Conservation (phyloP, 2,329 filamentous ascomycete species). For the Capronia coronata region DNA sequence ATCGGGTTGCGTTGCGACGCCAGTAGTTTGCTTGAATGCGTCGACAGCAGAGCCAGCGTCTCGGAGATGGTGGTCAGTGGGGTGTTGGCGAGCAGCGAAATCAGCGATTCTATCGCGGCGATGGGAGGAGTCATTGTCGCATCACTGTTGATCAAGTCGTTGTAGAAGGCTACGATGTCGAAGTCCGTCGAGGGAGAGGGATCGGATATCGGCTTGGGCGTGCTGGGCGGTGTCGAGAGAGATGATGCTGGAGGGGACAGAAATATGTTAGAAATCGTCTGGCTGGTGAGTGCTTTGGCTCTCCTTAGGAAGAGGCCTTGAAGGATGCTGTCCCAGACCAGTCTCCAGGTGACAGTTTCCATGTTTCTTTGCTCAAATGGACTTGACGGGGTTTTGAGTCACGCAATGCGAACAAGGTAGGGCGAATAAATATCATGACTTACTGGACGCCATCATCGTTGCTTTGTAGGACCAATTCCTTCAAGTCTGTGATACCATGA, state of each 20-base stretch:
- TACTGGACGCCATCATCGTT: constrained; percentile 7
- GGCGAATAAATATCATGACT: constrained; percentile 3
- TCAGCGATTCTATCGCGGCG: constrained; percentile 85
- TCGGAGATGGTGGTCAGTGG: constrained; percentile 85
- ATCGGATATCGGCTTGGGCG: constrained; percentile 11
- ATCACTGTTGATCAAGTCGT: constrained; percentile 59
- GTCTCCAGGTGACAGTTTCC: background rate
- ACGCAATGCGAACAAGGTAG: background rate
- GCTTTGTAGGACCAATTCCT: no score
- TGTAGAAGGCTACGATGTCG: constrained; percentile 60
- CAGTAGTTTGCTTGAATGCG: constrained; percentile 71
- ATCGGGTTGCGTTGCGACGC: constrained; percentile 77
- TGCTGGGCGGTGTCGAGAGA: constrained; percentile 10
- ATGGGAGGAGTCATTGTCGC: constrained; percentile 90
- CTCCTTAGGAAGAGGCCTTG: background rate
- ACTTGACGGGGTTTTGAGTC: constrained; percentile 5
- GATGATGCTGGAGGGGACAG: constrained; percentile 5
- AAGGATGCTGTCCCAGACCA: background rate
- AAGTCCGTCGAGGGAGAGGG: constrained; percentile 18
- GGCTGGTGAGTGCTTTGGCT: no score
- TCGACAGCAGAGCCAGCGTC: constrained; percentile 77
- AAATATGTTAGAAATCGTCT: background rate
- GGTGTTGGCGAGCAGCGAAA: constrained; percentile 73
- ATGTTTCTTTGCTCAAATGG: no score
- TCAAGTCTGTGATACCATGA: no score